phyloP scores from a whole-genome alignment of 768 basidiomycete species.

The Mycena venus region DNA sequence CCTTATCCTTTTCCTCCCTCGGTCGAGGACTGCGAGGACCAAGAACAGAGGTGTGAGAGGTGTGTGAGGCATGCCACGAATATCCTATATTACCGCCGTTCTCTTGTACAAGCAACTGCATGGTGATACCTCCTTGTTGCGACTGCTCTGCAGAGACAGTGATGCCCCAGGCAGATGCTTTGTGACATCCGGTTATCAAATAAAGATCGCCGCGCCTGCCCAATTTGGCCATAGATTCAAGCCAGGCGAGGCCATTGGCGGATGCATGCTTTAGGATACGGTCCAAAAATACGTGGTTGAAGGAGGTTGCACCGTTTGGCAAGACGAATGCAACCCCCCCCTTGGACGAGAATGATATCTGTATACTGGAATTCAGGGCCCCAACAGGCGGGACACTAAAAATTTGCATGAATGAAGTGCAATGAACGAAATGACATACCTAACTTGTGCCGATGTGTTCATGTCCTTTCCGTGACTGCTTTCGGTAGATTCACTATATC shows the following conservation, averaged over 20 bases:
- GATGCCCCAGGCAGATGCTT: not conserved
- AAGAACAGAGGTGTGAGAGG: not conserved
- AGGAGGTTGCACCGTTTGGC: not conserved
- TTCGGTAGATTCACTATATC: too few relatives aligned
- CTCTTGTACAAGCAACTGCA: not conserved
- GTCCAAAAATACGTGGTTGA: too few relatives aligned
- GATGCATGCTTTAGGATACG: too few relatives aligned
- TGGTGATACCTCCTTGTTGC: not conserved
- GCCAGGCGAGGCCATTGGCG: too few relatives aligned
- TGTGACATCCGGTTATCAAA: not conserved
- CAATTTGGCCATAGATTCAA: too few relatives aligned
- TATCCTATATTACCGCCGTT: not conserved
- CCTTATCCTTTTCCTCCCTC: not conserved
- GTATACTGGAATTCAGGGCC: not conserved
- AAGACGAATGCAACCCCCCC: not conserved
- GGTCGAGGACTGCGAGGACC: not conserved
- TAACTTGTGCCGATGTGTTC: too few relatives aligned
- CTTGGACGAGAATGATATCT: not conserved
- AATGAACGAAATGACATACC: not conserved
- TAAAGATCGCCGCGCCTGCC: not conserved
- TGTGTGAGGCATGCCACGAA: not conserved
- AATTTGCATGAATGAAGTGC: not conserved
- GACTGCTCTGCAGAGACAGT: not conserved
- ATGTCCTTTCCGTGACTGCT: too few relatives aligned
- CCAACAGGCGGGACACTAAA: not conserved